Percentiles rank a stretch among this genome's conserved stretches.
Conservation (phyloP, 2,329 filamentous ascomycete species). For the Thelonectria rubi region DNA sequence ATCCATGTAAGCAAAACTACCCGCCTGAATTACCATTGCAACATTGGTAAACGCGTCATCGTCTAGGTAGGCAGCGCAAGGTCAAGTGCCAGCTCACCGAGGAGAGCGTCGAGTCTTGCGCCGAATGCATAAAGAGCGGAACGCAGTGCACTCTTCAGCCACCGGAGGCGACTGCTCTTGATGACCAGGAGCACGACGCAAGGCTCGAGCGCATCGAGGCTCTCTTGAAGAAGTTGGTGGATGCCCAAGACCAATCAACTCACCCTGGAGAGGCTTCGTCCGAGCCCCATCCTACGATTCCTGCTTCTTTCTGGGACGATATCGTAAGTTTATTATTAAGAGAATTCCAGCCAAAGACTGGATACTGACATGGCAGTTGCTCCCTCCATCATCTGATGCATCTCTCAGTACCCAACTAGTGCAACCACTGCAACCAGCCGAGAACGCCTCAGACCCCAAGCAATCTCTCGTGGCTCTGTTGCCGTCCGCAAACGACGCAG, state of each 20-base stretch:
- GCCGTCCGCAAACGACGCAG: conserved; percentile 27
- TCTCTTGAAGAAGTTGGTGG: conserved; percentile 23
- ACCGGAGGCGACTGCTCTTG: not conserved
- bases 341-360: not conserved
- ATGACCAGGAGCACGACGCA: conserved; percentile 8
- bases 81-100: conserved; percentile 32
- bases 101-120: conserved; percentile 22
- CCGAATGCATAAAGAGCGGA: conserved; percentile 25
- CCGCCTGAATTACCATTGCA: too few relatives aligned
- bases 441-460: conserved; percentile 8
- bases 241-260: conserved; percentile 13
- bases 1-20: conserved; percentile 17
- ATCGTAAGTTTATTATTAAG: conserved; percentile 12
- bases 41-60: not conserved
- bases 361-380: conserved; percentile 6
- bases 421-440: too few relatives aligned
- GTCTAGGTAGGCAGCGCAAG: conserved; percentile 29
- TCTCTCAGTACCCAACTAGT: not conserved
- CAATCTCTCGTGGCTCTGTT: conserved; percentile 27
- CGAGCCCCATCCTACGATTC: not conserved
- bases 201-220: conserved; percentile 26
- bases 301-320: conserved; percentile 21
- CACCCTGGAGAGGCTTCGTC: not conserved
- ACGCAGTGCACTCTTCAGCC: conserved; percentile 22
- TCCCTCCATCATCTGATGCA: conserved; percentile 2